Percentiles rank a stretch among this genome's conserved stretches.
These are phyloP conservation scores for Yamadazyma conglobata DNA, from an alignment of 1,139 yeast species.

Conservation along the genomic window DNA sequence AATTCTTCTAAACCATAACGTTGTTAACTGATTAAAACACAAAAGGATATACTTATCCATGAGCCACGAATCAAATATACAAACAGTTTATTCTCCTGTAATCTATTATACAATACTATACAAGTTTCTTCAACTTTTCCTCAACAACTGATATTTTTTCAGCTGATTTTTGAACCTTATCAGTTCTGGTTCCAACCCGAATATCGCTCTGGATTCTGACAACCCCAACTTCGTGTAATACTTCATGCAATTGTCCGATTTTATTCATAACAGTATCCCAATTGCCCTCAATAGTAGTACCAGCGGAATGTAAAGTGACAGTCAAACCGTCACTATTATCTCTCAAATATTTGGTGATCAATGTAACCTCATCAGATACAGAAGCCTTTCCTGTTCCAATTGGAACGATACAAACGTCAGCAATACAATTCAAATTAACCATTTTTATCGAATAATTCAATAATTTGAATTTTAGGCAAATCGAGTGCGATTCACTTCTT, in stretches of 20 bases:
- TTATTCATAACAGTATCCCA: slow-evolving; percentile 82
- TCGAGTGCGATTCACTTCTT: slow-evolving; percentile 4
- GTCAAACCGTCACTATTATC: slow-evolving; percentile 49
- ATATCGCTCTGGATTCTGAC: slow-evolving; percentile 81
- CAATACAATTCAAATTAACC: slow-evolving; percentile 63
- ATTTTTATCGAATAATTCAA: no score
- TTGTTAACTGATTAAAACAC: no score
- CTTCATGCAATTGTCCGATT: slow-evolving; percentile 76
- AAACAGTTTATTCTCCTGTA: not conserved
- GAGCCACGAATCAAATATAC: not conserved
- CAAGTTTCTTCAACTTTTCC: slow-evolving; percentile 36
- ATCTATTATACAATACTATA: slow-evolving; percentile 14
- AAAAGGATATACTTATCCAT: no score
- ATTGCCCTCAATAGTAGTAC: slow-evolving; percentile 89
- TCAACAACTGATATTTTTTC: slow-evolving; percentile 65
- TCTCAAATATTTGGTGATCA: slow-evolving; percentile 60
- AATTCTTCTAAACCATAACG: no score
- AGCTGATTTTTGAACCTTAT: slow-evolving; percentile 60
- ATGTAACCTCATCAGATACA: slow-evolving; percentile 75
- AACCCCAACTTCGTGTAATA: slow-evolving; percentile 64
- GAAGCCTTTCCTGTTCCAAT: slow-evolving; percentile 78
- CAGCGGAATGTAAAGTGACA: slow-evolving; percentile 80
- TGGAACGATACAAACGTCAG: slow-evolving; percentile 84
- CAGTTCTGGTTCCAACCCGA: slow-evolving; percentile 78
- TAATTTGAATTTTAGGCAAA: not conserved